phyloP scores from a whole-genome alignment of 148 eudicot species.

The Beta vulgaris region DNA sequence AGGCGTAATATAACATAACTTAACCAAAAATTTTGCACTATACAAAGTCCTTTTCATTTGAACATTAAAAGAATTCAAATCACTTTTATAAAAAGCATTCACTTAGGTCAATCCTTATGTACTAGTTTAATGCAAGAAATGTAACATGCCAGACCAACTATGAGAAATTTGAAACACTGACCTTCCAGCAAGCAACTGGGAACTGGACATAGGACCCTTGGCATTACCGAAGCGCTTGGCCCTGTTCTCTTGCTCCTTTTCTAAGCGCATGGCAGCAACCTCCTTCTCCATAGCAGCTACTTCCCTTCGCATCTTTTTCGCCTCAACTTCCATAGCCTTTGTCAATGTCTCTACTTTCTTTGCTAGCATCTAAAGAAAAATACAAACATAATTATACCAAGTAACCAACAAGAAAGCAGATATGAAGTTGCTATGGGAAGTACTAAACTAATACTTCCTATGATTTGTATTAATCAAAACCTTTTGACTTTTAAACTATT shows the following conservation, averaged over 20 bases:
- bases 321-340: slow-evolving; percentile 98
- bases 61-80: no score
- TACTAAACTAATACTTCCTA: no score
- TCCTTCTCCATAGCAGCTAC: slow-evolving; percentile 99
- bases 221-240: slow-evolving; percentile 68
- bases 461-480: no score
- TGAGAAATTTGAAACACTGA: slow-evolving; percentile 29
- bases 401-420: not conserved
- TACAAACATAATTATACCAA: slow-evolving; percentile 7
- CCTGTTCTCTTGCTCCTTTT: slow-evolving; percentile 87
- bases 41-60: no score
- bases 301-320: slow-evolving; percentile 98
- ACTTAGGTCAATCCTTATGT: not conserved
- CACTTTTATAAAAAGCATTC: no score
- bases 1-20: not conserved
- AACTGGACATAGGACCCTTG: slow-evolving; percentile 66
- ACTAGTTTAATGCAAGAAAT: not conserved
- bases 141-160: not conserved
- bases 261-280: slow-evolving; percentile 92
- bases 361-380: slow-evolving; percentile 69
- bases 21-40: not conserved
- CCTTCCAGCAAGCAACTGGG: slow-evolving; percentile 86
- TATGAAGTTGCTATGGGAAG: slow-evolving; percentile 8
- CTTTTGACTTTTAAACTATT: no score
- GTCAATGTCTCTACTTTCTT: slow-evolving; percentile 97